Percentiles rank a stretch among this genome's conserved stretches.
These are phyloP conservation scores for Rhynchosporium agropyri DNA, from an alignment of 2,329 filamentous ascomycete species.

Conservation along the genomic window DNA sequence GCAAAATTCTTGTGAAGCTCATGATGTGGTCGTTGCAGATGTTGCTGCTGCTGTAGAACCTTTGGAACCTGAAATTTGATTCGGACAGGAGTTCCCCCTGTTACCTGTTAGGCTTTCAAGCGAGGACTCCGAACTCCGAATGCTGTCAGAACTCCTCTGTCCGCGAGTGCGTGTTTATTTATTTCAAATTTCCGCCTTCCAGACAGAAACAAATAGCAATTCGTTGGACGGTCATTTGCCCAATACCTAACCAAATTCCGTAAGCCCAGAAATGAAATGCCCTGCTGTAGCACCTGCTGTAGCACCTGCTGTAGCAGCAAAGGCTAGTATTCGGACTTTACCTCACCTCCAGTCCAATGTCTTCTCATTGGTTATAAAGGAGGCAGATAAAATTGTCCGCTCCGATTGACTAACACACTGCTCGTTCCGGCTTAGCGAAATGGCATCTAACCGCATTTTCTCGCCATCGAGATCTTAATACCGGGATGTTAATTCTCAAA, in stretches of 20 bases:
- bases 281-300: not conserved
- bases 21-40: not conserved
- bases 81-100: not conserved
- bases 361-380: slow-evolving; percentile 1
- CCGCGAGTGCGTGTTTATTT: not conserved
- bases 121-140: not conserved
- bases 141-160: not conserved
- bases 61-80: not conserved
- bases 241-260: not conserved
- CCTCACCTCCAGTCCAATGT: not conserved
- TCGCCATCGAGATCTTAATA: slow-evolving; percentile 1
- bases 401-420: slow-evolving; percentile 7
- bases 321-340: not conserved
- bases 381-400: slow-evolving; percentile 24
- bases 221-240: not conserved
- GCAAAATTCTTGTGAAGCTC: too few species aligned
- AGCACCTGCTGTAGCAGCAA: not conserved
- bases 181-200: not conserved
- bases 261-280: slow-evolving; percentile 5
- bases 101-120: not conserved
- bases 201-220: not conserved
- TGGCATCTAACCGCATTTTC: slow-evolving; percentile 1
- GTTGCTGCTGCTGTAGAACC: too few species aligned
- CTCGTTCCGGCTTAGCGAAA: slow-evolving; percentile 18
- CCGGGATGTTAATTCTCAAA: not conserved